Evolutionary conservation across 108 stramenopile genomes (phyloP).

Genomic region (Mediolabrus comicus): DNA sequence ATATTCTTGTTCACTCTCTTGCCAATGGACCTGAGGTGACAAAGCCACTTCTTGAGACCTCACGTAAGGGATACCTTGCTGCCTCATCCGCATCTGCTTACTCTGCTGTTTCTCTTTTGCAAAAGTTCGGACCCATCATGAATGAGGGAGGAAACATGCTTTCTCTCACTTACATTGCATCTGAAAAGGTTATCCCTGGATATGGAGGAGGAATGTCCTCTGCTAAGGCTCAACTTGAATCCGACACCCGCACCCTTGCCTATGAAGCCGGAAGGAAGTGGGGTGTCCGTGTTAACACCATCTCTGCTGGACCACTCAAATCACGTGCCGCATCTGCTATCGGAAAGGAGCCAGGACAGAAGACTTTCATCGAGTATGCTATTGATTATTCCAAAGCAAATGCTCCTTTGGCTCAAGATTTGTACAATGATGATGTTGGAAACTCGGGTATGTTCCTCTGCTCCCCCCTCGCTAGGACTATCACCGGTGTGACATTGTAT

Average conservation of each 20-base stretch:
- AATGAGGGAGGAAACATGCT: slow-evolving; percentile 88
- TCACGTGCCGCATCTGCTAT: slow-evolving; percentile 94
- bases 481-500: slow-evolving; percentile 93
- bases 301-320: slow-evolving; percentile 97
- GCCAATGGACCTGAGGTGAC: slow-evolving; percentile 99
- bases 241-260: slow-evolving; percentile 94
- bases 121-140: slow-evolving; percentile 97
- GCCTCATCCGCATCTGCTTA: slow-evolving; percentile 96
- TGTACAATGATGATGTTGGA: slow-evolving; percentile 98
- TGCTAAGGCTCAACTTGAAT: slow-evolving; percentile 96
- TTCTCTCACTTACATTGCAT: slow-evolving; percentile 98
- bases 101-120: slow-evolving; percentile 93
- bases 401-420: slow-evolving; percentile 93
- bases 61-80: slow-evolving; percentile 95
- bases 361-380: slow-evolving; percentile 98
- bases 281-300: slow-evolving; percentile 94
- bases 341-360: slow-evolving; percentile 89
- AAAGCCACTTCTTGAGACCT: slow-evolving; percentile 96
- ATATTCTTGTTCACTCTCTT: slow-evolving; percentile 96
- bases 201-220: slow-evolving; percentile 99
- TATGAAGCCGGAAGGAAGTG: slow-evolving; percentile 96
- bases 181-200: slow-evolving; percentile 97
- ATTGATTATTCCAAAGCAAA: slow-evolving; percentile 98
- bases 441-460: slow-evolving; percentile 89
- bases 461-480: slow-evolving; percentile 87